phyloP scores from a whole-genome alignment of 192 early-diverging fungal genomes.

The Pecoramyces ruminantium region DNA sequence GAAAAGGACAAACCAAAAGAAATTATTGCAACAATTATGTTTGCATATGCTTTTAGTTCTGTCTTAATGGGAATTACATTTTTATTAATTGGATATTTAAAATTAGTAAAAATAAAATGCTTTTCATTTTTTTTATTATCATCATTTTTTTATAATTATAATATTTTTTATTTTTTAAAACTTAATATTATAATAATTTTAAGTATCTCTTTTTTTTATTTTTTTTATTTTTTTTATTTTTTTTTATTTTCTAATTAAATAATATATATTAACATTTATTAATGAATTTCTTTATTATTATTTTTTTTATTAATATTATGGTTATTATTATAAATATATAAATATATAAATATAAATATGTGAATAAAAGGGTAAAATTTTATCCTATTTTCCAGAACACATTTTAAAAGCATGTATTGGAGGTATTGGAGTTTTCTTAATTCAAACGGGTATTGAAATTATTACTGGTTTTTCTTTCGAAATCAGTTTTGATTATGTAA shows the following conservation, averaged over 20 bases:
- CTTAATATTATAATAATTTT: too few relatives aligned
- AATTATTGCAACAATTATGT: conserved; percentile 77
- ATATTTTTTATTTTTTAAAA: too few relatives aligned
- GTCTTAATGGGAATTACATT: conserved; percentile 80
- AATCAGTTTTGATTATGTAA: conserved; percentile 37
- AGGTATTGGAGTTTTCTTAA: conserved; percentile 86
- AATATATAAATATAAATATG: too few relatives aligned
- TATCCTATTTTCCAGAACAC: conserved; percentile 76
- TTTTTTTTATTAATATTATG: too few relatives aligned
- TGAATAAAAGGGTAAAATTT: conserved; percentile 43
- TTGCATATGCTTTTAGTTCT: conserved; percentile 71
- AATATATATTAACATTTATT: too few relatives aligned
- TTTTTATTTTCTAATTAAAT: too few relatives aligned
- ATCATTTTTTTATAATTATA: too few relatives aligned
- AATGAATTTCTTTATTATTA: too few relatives aligned
- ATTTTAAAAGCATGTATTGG: conserved; percentile 91
- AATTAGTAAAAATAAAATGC: conserved; percentile 38
- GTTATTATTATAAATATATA: too few relatives aligned
- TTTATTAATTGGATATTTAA: conserved; percentile 63
- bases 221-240: too few relatives aligned
- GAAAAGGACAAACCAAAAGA: conserved; percentile 37
- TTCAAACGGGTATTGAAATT: conserved; percentile 84
- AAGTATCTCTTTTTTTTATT: too few relatives aligned
- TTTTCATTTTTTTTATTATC: conserved; percentile 9
- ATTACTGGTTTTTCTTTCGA: conserved; percentile 45